Evolutionary conservation across 1,284 basidiomycete genomes (phyloP).

Genomic region (Chondrostereum purpureum): DNA sequence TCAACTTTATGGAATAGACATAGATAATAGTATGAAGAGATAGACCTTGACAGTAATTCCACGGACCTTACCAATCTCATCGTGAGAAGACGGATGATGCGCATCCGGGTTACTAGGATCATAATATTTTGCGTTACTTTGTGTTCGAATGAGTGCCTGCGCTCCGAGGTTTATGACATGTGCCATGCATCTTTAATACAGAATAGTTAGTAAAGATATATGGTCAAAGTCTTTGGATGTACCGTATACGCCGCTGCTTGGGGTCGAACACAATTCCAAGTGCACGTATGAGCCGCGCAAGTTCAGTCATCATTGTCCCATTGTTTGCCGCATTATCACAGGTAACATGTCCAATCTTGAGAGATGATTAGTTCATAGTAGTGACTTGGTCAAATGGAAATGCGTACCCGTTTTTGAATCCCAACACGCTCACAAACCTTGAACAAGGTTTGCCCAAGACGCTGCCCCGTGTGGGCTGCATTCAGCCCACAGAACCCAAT

Average conservation of each 20-base stretch:
- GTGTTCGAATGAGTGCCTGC: slow-evolving; percentile 24
- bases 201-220: too few species aligned
- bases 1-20: too few species aligned
- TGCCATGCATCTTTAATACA: slow-evolving; percentile 25
- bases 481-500: slow-evolving; percentile 30
- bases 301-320: slow-evolving; percentile 23
- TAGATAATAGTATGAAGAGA: too few species aligned
- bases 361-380: too few species aligned
- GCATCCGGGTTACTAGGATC: slow-evolving; percentile 16
- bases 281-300: slow-evolving; percentile 13
- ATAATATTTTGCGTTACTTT: slow-evolving; percentile 25
- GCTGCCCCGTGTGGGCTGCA: slow-evolving; percentile 23
- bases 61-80: too few species aligned
- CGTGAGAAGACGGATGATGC: too few species aligned
- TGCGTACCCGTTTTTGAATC: slow-evolving; percentile 20
- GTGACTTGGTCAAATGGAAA: too few species aligned
- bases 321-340: slow-evolving; percentile 31
- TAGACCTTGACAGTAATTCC: too few species aligned
- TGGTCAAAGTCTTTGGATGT: too few species aligned
- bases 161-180: slow-evolving; percentile 33
- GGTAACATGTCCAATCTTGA: slow-evolving; percentile 26
- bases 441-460: slow-evolving; percentile 26
- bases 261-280: slow-evolving; percentile 13
- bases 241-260: slow-evolving; percentile 18
- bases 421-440: slow-evolving; percentile 21